Evolutionary conservation across 495 filamentous ascomycete genomes (phyloP).

Genomic region (Chaetomium fimeti): DNA sequence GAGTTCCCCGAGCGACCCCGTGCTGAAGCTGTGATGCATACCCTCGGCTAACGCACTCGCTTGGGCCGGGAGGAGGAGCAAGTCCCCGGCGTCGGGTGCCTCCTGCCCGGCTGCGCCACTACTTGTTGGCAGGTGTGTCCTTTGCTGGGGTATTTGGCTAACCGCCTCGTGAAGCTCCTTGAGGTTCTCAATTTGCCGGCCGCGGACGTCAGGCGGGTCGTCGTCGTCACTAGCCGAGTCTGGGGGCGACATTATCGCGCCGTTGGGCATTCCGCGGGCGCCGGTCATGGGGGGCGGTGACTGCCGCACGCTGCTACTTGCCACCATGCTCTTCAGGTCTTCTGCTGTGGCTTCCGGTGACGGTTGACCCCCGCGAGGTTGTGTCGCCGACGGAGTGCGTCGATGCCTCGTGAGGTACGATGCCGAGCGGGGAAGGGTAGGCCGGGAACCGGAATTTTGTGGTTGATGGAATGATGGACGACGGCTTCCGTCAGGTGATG

Average conservation of each 20-base stretch:
- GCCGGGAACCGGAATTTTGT: conserved; percentile 46
- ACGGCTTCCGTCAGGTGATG: conserved; percentile 61
- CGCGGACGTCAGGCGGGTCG: conserved; percentile 46
- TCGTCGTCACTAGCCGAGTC: conserved; percentile 92
- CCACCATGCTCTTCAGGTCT: conserved; percentile 49
- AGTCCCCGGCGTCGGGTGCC: conserved; percentile 32
- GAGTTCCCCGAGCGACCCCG: conserved; percentile 37
- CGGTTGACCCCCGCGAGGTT: conserved; percentile 38
- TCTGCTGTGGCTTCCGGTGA: conserved; percentile 50
- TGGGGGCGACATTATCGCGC: conserved; percentile 82
- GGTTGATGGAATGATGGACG: conserved; percentile 52
- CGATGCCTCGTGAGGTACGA: conserved; percentile 67
- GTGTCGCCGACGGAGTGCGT: conserved; percentile 46
- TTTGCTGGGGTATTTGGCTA: conserved; percentile 68
- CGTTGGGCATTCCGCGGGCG: conserved; percentile 65
- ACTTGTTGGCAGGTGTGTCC: conserved; percentile 59
- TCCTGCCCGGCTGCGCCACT: conserved; percentile 24
- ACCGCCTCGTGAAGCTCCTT: conserved; percentile 83
- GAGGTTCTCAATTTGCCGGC: conserved; percentile 60
- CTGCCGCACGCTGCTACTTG: conserved; percentile 62
- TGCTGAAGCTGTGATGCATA: conserved; percentile 41
- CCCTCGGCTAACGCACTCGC: conserved; percentile 37
- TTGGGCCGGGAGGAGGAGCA: conserved; percentile 38
- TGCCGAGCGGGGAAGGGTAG: conserved; percentile 66
- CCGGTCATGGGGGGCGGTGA: conserved; percentile 75